phyloP scores from a whole-genome alignment of 164 flowering plant genomes.

The Malania oleifera region DNA sequence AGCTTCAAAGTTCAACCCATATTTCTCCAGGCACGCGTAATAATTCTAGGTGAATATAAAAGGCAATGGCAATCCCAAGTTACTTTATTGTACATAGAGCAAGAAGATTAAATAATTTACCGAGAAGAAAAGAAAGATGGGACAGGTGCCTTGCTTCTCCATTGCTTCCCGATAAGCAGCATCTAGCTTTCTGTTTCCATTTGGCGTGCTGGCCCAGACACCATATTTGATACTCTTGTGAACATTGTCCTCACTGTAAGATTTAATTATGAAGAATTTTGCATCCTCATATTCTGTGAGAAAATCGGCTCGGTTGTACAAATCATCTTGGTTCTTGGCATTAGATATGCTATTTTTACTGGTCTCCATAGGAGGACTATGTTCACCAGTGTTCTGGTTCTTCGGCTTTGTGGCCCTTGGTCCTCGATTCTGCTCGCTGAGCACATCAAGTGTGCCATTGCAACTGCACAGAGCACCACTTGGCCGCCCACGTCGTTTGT shows the following conservation, averaged over 20 bases:
- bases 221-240: slow-evolving; percentile 92
- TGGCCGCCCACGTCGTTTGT: slow-evolving; percentile 56
- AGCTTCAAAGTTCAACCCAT: too few species aligned
- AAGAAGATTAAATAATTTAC: slow-evolving; percentile 30
- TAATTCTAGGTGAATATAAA: too few species aligned
- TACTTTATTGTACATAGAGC: background rate
- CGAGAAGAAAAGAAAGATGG: slow-evolving; percentile 82
- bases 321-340: slow-evolving; percentile 26
- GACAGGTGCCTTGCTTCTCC: slow-evolving; percentile 53
- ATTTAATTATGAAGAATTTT: slow-evolving; percentile 82
- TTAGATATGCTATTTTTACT: slow-evolving; percentile 29
- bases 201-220: slow-evolving; percentile 94
- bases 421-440: slow-evolving; percentile 84
- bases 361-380: slow-evolving; percentile 27
- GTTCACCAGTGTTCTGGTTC: slow-evolving; percentile 46
- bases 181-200: slow-evolving; percentile 84
- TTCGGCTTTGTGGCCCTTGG: slow-evolving; percentile 80
- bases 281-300: slow-evolving; percentile 64
- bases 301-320: slow-evolving; percentile 61
- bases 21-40: too few species aligned
- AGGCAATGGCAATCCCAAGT: too few species aligned
- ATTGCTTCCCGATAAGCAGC: slow-evolving; percentile 73
- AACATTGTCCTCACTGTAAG: slow-evolving; percentile 93
- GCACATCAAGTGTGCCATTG: slow-evolving; percentile 50
- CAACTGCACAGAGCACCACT: slow-evolving; percentile 44